These are phyloP conservation scores for Ceratobasidium sp. DNA, from an alignment of 1,284 basidiomycete genomes.

Conservation along the genomic window DNA sequence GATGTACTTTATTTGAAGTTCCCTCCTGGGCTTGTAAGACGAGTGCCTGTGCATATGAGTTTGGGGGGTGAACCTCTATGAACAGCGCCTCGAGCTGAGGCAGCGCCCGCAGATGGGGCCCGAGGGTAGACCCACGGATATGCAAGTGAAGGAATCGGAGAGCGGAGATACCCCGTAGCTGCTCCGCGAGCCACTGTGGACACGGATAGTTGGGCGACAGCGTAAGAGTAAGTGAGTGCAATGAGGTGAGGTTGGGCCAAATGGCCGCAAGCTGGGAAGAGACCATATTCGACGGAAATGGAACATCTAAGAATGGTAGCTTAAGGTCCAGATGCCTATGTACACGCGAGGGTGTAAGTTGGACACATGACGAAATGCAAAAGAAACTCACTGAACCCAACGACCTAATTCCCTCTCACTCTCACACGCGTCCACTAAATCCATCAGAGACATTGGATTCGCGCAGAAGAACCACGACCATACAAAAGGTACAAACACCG, in stretches of 20 bases:
- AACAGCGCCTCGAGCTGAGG: not conserved
- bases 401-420: not conserved
- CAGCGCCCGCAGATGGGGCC: not conserved
- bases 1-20: not conserved
- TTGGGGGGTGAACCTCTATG: conserved; percentile 15
- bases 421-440: not conserved
- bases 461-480: conserved; percentile 16
- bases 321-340: conserved; percentile 2
- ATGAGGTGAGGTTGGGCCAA: conserved; percentile 15
- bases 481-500: not conserved
- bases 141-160: conserved; percentile 4
- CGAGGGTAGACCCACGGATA: conserved; percentile 6
- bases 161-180: not conserved
- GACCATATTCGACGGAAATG: too few relatives aligned
- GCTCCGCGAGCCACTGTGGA: not conserved
- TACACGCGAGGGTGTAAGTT: not conserved
- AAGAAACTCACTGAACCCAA: conserved; percentile 13
- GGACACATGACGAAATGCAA: not conserved
- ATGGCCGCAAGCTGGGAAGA: not conserved
- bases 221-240: conserved; percentile 3
- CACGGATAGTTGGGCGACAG: conserved; percentile 9
- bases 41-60: not conserved
- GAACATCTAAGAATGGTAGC: too few relatives aligned
- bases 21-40: not conserved
- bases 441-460: not conserved